Conservation (phyloP, 352 stramenopile genomes). For the Pythium brassicae region DNA sequence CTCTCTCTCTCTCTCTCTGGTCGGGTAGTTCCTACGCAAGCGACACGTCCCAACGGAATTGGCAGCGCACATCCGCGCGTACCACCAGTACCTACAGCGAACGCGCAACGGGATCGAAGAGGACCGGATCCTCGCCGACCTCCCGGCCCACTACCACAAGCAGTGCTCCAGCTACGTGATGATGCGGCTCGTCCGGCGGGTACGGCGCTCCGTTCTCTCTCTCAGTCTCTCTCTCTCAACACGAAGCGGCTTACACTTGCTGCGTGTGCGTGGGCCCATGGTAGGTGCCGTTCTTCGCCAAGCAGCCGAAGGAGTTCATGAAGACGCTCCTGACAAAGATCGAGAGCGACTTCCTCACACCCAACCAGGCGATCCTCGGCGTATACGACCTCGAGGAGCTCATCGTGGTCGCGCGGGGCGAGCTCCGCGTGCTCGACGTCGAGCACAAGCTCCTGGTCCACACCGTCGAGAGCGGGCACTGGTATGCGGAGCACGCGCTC, state of each 20-base stretch:
- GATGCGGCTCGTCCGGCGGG: conserved; percentile 10
- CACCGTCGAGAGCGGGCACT: conserved; percentile 13
- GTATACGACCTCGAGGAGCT: conserved; percentile 15
- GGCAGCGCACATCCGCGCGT: conserved; percentile 12
- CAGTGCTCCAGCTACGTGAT: conserved; percentile 19
- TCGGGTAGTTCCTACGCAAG: conserved; percentile 11
- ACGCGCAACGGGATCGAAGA: conserved; percentile 23
- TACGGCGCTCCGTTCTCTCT: not conserved
- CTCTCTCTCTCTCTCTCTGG: not conserved
- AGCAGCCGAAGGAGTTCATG: conserved; percentile 16
- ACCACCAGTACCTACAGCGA: conserved; percentile 21
- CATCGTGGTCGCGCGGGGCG: conserved; percentile 13
- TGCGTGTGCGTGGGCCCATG: no score
- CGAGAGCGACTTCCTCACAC: conserved; percentile 20
- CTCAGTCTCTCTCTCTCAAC: not conserved
- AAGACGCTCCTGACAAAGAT: conserved; percentile 11
- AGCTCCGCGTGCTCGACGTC: conserved; percentile 17
- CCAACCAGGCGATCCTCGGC: conserved; percentile 15
- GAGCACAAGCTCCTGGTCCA: conserved; percentile 6
- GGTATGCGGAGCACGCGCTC: conserved; percentile 19
- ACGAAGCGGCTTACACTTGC: no score
- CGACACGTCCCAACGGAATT: conserved; percentile 14
- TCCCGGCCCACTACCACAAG: conserved; percentile 18
- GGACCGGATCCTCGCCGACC: conserved; percentile 10
- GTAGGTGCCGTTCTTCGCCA: conserved; percentile 19